Evolutionary conservation across 1,139 yeast genomes (phyloP).

Genomic region (Williopsis jadinii): DNA sequence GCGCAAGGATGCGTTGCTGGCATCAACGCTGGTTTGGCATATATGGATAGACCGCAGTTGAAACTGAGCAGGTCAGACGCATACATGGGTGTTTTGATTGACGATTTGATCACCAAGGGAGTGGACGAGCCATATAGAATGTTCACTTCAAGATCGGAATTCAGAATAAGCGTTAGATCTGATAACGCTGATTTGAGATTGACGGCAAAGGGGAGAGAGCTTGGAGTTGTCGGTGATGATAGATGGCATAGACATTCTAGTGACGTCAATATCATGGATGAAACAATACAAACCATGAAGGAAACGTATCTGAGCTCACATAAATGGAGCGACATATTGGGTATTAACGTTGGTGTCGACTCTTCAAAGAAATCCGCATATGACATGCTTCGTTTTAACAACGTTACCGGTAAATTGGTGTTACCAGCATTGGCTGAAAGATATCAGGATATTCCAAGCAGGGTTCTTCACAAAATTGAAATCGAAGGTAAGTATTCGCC

Average conservation of each 20-base stretch:
- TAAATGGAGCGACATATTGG: conserved; percentile 48
- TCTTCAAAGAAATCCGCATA: conserved; percentile 35
- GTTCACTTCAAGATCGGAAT: conserved; percentile 96
- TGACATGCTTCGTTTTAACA: conserved; percentile 44
- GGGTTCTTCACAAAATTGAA: conserved; percentile 56
- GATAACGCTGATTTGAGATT: conserved; percentile 90
- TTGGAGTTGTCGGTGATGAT: conserved; percentile 60
- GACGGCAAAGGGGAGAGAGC: conserved; percentile 57
- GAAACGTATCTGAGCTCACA: conserved; percentile 12
- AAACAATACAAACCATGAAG: conserved; percentile 39
- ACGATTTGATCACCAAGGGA: conserved; percentile 91
- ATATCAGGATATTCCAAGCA: conserved; percentile 33
- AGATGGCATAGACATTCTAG: conserved; percentile 46
- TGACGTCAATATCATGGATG: conserved; percentile 42
- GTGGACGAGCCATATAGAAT: conserved; percentile 96
- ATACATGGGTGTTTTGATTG: conserved; percentile 85
- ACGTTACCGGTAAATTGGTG: conserved; percentile 23
- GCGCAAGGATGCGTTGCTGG: conserved; percentile 97
- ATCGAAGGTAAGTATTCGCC: conserved; percentile 83
- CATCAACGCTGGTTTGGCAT: conserved; percentile 61
- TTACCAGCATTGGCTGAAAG: conserved; percentile 7
- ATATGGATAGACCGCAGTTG: conserved; percentile 38
- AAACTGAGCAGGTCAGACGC: conserved; percentile 72
- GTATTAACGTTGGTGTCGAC: conserved; percentile 30
- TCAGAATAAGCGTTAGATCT: conserved; percentile 79